phyloP scores from a whole-genome alignment of 352 stramenopile genomes.

The Globisporangium parvum region DNA sequence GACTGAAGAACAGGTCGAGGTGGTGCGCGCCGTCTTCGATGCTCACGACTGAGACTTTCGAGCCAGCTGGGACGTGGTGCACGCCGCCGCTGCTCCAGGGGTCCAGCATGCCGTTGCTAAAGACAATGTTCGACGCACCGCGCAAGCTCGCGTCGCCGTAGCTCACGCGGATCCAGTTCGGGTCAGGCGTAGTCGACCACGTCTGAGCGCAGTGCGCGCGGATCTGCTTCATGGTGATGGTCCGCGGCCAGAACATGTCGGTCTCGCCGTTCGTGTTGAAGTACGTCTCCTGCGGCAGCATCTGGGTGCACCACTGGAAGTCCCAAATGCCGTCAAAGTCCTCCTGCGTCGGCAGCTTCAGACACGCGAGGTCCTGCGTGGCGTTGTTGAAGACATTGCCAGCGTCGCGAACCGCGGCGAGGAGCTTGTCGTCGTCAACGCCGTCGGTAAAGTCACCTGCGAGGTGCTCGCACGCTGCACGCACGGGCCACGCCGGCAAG shows the following conservation, averaged over 20 bases:
- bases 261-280: conserved; percentile 82
- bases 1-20: conserved; percentile 91
- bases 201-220: conserved; percentile 48
- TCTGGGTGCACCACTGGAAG: conserved; percentile 91
- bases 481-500: conserved; percentile 90
- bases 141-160: conserved; percentile 65
- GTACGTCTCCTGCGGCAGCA: conserved; percentile 87
- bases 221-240: conserved; percentile 57
- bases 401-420: conserved; percentile 53
- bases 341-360: conserved; percentile 57
- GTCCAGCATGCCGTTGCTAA: conserved; percentile 92
- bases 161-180: conserved; percentile 66
- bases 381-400: conserved; percentile 89
- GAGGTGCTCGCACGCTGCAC: conserved; percentile 81
- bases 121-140: conserved; percentile 91
- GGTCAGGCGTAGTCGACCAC: conserved; percentile 65
- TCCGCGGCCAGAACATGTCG: conserved; percentile 91
- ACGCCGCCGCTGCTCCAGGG: conserved; percentile 91
- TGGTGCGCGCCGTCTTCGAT: conserved; percentile 86
- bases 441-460: conserved; percentile 31
- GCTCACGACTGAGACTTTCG: conserved; percentile 55
- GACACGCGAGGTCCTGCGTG: conserved; percentile 62
- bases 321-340: conserved; percentile 88
- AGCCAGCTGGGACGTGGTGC: conserved; percentile 35
- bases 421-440: conserved; percentile 26